Evolutionary conservation across 2,329 filamentous ascomycete genomes (phyloP).

Genomic region (Seiridium unicorne): DNA sequence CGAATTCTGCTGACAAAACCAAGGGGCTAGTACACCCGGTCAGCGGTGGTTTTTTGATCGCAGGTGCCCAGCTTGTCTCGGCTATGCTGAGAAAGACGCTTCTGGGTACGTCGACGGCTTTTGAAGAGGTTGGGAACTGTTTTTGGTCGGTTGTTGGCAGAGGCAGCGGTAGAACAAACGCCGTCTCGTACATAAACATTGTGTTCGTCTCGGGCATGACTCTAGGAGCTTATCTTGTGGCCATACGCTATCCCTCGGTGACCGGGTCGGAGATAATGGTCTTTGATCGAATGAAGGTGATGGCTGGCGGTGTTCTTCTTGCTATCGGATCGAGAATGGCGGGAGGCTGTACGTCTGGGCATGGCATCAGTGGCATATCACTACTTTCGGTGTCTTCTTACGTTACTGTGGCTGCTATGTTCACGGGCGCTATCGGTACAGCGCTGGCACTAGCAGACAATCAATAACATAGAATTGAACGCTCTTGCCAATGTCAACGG

Average conservation of each 20-base stretch:
- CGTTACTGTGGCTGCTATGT: constrained; percentile 57
- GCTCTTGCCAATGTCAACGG: too few species aligned
- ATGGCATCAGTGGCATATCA: constrained; percentile 68
- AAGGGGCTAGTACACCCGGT: constrained; percentile 41
- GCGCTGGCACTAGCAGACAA: constrained; percentile 2
- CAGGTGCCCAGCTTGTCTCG: constrained; percentile 55
- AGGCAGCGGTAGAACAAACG: constrained; percentile 9
- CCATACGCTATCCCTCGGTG: constrained; percentile 26
- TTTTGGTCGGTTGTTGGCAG: constrained; percentile 42
- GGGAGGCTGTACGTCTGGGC: constrained; percentile 67
- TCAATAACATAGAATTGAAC: too few species aligned
- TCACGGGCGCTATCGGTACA: constrained; percentile 46
- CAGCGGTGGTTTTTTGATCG: constrained; percentile 58
- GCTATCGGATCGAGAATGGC: constrained; percentile 60
- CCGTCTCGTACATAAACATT: constrained; percentile 37
- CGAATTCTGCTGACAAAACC: constrained; percentile 28
- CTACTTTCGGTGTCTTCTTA: constrained; percentile 61
- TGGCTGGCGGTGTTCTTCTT: constrained; percentile 55
- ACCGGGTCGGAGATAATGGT: constrained; percentile 18
- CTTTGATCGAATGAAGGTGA: constrained; percentile 36
- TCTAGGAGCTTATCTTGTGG: constrained; percentile 41
- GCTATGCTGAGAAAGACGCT: constrained; percentile 50
- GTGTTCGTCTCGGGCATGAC: constrained; percentile 53
- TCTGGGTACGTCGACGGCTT: constrained; percentile 60
- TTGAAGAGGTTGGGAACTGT: constrained; percentile 58